Evolutionary conservation across 139 green algal genomes (phyloP), one percentile per base, ranked within the genome.

Genomic region (Tetradesmus obliquus): DNA sequence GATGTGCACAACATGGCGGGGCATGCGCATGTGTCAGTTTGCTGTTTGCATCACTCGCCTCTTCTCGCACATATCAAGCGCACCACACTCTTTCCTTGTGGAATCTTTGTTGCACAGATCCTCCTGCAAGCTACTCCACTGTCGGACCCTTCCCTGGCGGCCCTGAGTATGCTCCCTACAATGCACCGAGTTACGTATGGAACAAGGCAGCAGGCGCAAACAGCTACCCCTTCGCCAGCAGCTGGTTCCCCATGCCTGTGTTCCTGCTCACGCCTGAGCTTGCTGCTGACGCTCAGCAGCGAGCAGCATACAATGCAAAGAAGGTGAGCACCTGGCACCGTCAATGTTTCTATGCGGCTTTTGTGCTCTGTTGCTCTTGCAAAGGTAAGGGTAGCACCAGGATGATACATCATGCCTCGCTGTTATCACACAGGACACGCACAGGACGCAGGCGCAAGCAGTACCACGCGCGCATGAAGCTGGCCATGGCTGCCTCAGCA

Each of bases 381-480:
- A 51, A 20, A 17, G 17, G 57, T 9, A 66, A 45, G 32, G 32
- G 32, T 45, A 45, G 32, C 32, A 45, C 32, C 32, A 45, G 32
- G 32, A 0, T 45, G 32, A 45, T 45, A 45, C 32, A 45, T 45
- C 32, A 45, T 45, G 32, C 32, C 32, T 45, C 32, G 32, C 32
- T 66, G 57, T 66, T 9, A 8, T 66, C 7, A 8, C 57, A 9
- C 57, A 66, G 6, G 57, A 13, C 57, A 66, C 57, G 8, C 9
- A 9, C 57, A 66, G 6, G 57, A 66, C 57, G 57, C 32, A 12
- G 20, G 1, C 55, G 54, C 7, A 13, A 62, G 3, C 84, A 66
- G 91, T 92, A 97, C 88, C 80, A 93, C 5, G 94, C 91, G 0
- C 76, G 86, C 54, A 91, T 97, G 85, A 45, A 92, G 20, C 58